Percentiles rank a stretch among this genome's conserved stretches.
Evolutionary conservation across 2,329 filamentous ascomycete genomes (phyloP).

Genomic region (Aureobasidium pullulans): DNA sequence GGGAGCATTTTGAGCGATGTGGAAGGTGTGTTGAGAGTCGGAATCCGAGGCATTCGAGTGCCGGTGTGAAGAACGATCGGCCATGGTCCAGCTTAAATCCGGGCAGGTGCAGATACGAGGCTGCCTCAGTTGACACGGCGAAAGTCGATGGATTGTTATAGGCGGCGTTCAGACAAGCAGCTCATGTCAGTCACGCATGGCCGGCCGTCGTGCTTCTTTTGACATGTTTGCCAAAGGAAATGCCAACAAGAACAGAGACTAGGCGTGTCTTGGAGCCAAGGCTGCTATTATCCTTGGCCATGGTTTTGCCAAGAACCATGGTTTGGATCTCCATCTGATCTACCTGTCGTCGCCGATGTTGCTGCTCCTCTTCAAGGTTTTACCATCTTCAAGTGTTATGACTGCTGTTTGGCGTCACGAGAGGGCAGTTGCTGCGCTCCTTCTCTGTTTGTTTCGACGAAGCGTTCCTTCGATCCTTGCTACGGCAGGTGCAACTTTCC

Average conservation of each 20-base stretch:
- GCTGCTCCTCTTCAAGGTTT: neutral
- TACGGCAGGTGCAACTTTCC: neutral
- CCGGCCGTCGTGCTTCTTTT: constrained; percentile 11
- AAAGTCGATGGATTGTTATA: neutral
- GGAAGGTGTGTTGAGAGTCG: constrained; percentile 2
- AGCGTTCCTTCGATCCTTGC: neutral
- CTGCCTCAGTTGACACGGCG: constrained; percentile 2
- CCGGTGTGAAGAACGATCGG: constrained; percentile 1
- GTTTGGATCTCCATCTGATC: neutral
- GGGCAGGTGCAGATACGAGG: neutral
- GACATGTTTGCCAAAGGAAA: constrained; percentile 7
- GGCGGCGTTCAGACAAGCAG: neutral
- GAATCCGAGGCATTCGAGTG: constrained; percentile 5
- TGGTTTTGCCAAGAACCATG: neutral
- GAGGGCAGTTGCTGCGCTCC: neutral
- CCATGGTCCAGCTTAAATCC: constrained; percentile 12
- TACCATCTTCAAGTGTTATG: neutral
- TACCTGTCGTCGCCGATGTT: constrained; percentile 1
- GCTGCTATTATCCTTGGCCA: neutral
- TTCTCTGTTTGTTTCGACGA: neutral
- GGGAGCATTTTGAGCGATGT: neutral
- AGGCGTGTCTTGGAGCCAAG: neutral
- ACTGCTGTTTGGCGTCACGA: neutral
- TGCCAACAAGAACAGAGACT: neutral
- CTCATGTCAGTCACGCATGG: constrained; percentile 9